Percentiles rank a stretch among this genome's conserved stretches.
These are phyloP conservation scores for Oryza coarctata DNA, from an alignment of 176 grass and related monocot species.

Conservation along the genomic window DNA sequence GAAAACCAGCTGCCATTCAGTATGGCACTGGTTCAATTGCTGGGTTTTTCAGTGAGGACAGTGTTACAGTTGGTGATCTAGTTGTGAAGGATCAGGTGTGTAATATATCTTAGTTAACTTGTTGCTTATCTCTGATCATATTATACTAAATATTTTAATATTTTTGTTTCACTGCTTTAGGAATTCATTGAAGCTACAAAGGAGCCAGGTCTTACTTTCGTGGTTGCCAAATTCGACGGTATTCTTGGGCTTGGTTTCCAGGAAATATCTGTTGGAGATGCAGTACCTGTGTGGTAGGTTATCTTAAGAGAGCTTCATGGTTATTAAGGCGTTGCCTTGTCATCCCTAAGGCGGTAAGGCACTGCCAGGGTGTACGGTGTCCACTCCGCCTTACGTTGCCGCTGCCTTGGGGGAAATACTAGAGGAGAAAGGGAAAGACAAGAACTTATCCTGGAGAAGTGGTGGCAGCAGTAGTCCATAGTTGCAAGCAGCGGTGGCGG, in stretches of 20 bases:
- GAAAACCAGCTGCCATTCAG: constrained; percentile 74
- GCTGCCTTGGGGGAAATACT: too few relatives aligned
- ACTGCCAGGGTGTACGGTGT: too few relatives aligned
- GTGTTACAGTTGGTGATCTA: constrained; percentile 68
- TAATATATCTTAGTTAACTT: neutral
- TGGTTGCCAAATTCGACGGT: constrained; percentile 94
- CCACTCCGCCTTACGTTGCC: too few relatives aligned
- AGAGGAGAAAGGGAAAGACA: too few relatives aligned
- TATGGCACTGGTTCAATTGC: constrained; percentile 90
- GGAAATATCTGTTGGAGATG: constrained; percentile 90
- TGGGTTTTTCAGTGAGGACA: constrained; percentile 82
- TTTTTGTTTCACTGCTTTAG: constrained; percentile 31
- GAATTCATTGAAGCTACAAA: constrained; percentile 91
- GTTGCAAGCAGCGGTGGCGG: too few relatives aligned
- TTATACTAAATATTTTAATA: neutral
- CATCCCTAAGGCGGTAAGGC: too few relatives aligned
- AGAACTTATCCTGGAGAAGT: too few relatives aligned
- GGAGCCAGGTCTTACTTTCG: constrained; percentile 81
- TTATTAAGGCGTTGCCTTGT: too few relatives aligned
- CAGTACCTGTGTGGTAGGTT: constrained; percentile 82
- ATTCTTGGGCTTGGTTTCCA: constrained; percentile 93
- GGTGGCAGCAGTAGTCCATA: too few relatives aligned
- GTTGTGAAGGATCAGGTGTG: constrained; percentile 73
- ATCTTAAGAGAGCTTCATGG: too few relatives aligned
- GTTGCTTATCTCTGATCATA: neutral